Evolutionary conservation across 192 early-diverging fungal species (phyloP).

Genomic region (Coemansia sp.): DNA sequence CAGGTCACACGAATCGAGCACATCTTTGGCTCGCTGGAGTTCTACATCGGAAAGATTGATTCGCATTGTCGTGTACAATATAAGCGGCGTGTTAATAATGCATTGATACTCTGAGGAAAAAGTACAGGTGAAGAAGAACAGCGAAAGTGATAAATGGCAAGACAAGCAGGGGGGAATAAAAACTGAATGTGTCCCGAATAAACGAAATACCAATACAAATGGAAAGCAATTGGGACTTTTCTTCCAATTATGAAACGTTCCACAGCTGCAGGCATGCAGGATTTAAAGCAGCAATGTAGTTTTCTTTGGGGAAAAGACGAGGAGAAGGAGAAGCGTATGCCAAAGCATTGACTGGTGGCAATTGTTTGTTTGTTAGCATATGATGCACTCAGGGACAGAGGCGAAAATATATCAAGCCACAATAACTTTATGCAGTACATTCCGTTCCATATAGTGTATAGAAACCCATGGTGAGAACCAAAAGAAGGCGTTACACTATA

Average conservation of each 20-base stretch:
- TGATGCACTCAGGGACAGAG: constrained; percentile 8
- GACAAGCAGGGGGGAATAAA: neutral
- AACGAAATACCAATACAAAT: neutral
- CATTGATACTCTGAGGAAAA: neutral
- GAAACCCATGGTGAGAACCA: constrained; percentile 1
- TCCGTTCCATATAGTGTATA: neutral
- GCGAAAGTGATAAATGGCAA: neutral
- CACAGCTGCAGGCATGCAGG: constrained; percentile 1
- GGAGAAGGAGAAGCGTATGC: neutral
- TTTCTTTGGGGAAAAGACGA: neutral
- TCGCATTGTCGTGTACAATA: constrained; percentile 8
- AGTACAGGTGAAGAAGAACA: neutral
- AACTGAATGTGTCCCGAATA: neutral
- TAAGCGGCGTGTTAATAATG: neutral
- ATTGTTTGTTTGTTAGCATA: constrained; percentile 6
- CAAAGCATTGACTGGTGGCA: neutral
- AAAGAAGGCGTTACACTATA: neutral
- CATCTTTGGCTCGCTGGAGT: constrained; percentile 43
- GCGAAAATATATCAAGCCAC: constrained; percentile 14
- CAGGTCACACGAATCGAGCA: constrained; percentile 38
- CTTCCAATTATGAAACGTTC: neutral
- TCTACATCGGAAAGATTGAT: constrained; percentile 28
- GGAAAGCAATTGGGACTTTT: neutral
- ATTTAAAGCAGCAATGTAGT: neutral
- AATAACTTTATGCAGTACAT: neutral